Conservation (phyloP, 495 filamentous ascomycete genomes). For the Cairneyella variabilis region DNA sequence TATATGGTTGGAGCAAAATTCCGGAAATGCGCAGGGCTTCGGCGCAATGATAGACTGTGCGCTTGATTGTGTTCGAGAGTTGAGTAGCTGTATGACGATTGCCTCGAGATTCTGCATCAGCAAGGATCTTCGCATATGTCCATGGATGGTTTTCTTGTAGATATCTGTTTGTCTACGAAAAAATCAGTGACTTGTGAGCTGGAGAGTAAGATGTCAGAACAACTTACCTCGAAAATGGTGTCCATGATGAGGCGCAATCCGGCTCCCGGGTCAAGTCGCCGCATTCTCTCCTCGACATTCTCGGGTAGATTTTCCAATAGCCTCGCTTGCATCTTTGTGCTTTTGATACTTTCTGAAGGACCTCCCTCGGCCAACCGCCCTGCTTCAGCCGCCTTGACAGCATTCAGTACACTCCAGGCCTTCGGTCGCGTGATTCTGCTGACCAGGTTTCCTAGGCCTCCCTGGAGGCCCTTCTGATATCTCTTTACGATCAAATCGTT, state of each 20-base stretch:
- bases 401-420: slow-evolving; percentile 56
- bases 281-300: background rate
- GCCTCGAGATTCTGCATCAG: background rate
- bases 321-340: too few species aligned
- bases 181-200: slow-evolving; percentile 20
- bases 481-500: slow-evolving; percentile 69
- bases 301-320: too few species aligned
- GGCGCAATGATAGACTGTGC: slow-evolving; percentile 62
- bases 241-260: background rate
- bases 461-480: slow-evolving; percentile 75
- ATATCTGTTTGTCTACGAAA: slow-evolving; percentile 65
- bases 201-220: background rate
- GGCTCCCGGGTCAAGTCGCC: background rate
- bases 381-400: slow-evolving; percentile 50
- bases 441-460: slow-evolving; percentile 73
- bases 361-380: too few species aligned
- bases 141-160: slow-evolving; percentile 58
- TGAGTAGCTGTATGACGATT: slow-evolving; percentile 1
- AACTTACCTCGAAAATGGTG: background rate
- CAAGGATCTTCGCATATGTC: slow-evolving; percentile 30
- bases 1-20: slow-evolving; percentile 86
- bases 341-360: slow-evolving; percentile 42
- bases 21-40: slow-evolving; percentile 78
- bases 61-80: slow-evolving; percentile 9
- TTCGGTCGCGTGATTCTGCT: slow-evolving; percentile 65